phyloP scores from a whole-genome alignment of 202 grass and related monocot genomes.

The Eragrostis tef region DNA sequence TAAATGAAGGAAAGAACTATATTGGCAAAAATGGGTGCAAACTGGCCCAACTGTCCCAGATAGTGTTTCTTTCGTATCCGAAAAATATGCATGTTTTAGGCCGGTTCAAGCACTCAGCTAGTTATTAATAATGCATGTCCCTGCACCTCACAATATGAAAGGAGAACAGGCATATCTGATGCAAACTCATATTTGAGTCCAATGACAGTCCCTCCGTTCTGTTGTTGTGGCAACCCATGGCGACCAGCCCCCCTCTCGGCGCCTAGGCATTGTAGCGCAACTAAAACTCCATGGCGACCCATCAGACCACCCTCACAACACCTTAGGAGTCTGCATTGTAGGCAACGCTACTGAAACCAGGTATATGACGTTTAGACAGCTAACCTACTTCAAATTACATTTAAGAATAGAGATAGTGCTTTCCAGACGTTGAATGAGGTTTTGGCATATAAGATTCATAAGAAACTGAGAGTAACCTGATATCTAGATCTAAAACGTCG shows the following conservation, averaged over 20 bases:
- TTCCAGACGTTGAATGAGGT: constrained; percentile 6
- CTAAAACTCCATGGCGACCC: too few species aligned
- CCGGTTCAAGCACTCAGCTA: constrained; percentile 10
- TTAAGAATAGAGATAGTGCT: background rate
- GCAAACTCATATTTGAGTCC: constrained; percentile 16
- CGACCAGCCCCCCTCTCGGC: too few species aligned
- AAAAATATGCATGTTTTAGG: background rate
- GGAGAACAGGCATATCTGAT: background rate
- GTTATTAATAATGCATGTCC: background rate
- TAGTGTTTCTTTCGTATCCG: constrained; percentile 1
- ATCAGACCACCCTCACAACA: too few species aligned
- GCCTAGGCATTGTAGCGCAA: too few species aligned
- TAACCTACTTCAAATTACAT: too few species aligned
- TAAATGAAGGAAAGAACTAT: constrained; percentile 6
- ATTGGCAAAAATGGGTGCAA: constrained; percentile 17
- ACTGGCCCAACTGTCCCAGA: background rate
- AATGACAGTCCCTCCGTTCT: background rate
- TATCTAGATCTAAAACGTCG: background rate
- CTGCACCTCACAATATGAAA: background rate
- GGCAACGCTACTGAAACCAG: too few species aligned
- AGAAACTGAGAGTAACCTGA: background rate
- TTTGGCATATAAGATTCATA: constrained; percentile 40
- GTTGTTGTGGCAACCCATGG: too few species aligned
- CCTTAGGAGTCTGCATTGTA: too few species aligned
- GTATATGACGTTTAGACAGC: too few species aligned